phyloP scores from a whole-genome alignment of 768 basidiomycete species.

The Lactarius akahatsu region DNA sequence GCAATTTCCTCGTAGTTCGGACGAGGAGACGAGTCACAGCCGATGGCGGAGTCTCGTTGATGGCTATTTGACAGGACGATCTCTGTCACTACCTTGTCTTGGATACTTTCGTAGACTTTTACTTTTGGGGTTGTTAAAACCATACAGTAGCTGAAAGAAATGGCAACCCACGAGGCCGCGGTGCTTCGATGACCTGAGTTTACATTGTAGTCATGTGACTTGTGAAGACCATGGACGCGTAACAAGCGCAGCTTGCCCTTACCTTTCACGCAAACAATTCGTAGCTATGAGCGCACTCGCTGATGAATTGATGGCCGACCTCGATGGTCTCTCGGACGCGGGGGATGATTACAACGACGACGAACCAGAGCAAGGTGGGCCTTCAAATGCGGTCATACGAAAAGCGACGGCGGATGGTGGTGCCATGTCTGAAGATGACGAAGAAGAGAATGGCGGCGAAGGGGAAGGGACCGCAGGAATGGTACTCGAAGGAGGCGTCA shows the following conservation, averaged over 20 bases:
- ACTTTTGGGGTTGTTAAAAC: neutral
- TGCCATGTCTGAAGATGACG: conserved; percentile 57
- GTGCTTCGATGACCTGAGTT: neutral
- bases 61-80: conserved; percentile 34
- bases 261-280: neutral
- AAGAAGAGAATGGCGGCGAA: conserved; percentile 44
- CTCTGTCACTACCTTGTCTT: neutral
- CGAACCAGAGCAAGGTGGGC: conserved; percentile 31
- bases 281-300: conserved; percentile 73
- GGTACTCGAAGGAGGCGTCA: conserved; percentile 82
- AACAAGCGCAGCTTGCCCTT: neutral
- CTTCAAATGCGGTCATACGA: conserved; percentile 50
- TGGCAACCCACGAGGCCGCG: neutral
- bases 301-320: conserved; percentile 89
- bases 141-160: neutral
- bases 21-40: conserved; percentile 59
- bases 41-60: conserved; percentile 64
- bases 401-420: conserved; percentile 58
- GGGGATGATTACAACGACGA: conserved; percentile 51
- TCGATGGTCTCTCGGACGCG: conserved; percentile 76
- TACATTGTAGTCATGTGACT: conserved; percentile 15
- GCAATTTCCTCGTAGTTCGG: conserved; percentile 58
- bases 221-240: neutral
- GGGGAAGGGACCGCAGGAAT: conserved; percentile 50
- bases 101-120: neutral